Base-by-base conservation (phyloP, 441 rosid species). In the Dalechampia spathulata region DNA sequence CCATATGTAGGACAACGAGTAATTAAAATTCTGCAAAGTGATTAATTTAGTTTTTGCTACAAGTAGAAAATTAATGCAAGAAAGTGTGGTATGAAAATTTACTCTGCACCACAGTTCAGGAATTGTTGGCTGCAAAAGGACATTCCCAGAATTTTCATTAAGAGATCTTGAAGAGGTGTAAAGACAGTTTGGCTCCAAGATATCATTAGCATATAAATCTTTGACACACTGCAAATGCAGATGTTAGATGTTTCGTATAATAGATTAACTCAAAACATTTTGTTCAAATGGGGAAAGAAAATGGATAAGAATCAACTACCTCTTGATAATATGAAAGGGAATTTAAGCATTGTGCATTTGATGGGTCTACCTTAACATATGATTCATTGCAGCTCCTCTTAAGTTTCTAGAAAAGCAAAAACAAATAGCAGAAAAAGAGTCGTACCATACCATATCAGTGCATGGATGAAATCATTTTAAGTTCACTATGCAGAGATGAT, bases 81-180 rank as follows among this genome's bases (percentile, higher is more conserved):
- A 25, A 34, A 48, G 9, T 17, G 47, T 25, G 45, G 11, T 36
- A 6, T 32, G 2, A 15, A 4, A 38, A 52, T 40, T 72, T 51
- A 72, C 77, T 20, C 59, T 70, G 43, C 77, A 72, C 73, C 73
- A 68, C 2, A 60, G 11, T 2, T 72, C 67, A 23, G 76, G 70
- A 38, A 51, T 72, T 50, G 15, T 57, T 15, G 64, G 76, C 28
- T 67, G 64, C 8, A 68, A 61, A 32, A 65, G 55, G 19, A 64
- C 49, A 49, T 21, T 40, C 34, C 34, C 5, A 0, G 61, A 37
- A 34, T 34, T 38, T 55, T 52, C 70, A 30, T 57, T 59, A 0
- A 57, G 27, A 36, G 63, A 65, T 49, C 68, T 61, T 38, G 64
- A 40, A 39, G 68, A 63, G 14, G 58, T 69, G 62, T 62, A 72